Evolutionary conservation across 73 alveolate species (phyloP), one percentile per base, ranked within the genome.

Genomic region (Paramecium biaurelia): DNA sequence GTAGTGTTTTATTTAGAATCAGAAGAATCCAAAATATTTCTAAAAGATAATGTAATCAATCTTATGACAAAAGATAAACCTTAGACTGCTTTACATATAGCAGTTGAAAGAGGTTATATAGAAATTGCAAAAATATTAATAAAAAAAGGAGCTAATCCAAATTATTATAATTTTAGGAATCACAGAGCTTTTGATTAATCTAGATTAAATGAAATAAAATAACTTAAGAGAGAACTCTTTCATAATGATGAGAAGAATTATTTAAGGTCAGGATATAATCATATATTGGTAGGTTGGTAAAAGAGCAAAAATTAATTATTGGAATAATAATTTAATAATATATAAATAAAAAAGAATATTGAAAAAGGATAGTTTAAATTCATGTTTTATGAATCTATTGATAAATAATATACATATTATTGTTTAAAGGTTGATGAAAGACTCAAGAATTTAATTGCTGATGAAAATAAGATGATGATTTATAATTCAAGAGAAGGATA

Each of bases 401-500:
- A 63, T 63, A 32, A 63, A 63, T 1, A 30, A 63, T 26, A 30
- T 63, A 63, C 84, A 12, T 63, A 63, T 32, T 63, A 63, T 63
- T 26, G 41, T 30, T 63, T 63, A 26, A 63, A 63, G 11, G 84
- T 63, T 10, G 21, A 63, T 63, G 84, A 26, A 30, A 41, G 21
- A 26, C 24, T 63, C 0, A 63, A 63, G 12, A 63, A 63, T 26
- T 49, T 23, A 9, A 9, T 63, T 6, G 84, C 84, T 63, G 49
- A 63, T 63, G 5, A 26, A 7, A 63, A 26, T 30, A 63, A 63
- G 24, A 63, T 63, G 84, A 63, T 63, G 84, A 32, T 63, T 32
- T 63, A 63, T 26, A 63, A 63, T 63, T 63, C 84, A 63, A 63
- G 84, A 30, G 84, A 63, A 63, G 84, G 84, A 30, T 63, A 63